phyloP scores from a whole-genome alignment of 495 filamentous ascomycete species.

The Tuber brumale region DNA sequence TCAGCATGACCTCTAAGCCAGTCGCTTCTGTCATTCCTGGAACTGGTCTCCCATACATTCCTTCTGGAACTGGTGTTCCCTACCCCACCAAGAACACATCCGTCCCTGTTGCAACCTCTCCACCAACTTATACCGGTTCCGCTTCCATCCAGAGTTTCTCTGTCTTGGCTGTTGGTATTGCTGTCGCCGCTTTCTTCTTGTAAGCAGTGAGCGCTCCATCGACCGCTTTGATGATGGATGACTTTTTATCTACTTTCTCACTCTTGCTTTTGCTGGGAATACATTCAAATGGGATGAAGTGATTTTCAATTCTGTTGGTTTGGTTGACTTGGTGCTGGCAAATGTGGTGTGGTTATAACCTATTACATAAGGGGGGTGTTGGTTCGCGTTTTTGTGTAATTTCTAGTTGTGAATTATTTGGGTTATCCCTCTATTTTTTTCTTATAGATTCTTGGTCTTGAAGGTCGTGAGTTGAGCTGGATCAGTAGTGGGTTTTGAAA shows the following conservation, averaged over 20 bases:
- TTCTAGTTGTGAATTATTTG: slow-evolving; percentile 6
- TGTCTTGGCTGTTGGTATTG: slow-evolving; percentile 32
- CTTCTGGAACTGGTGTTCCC: slow-evolving; percentile 39
- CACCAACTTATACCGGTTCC: slow-evolving; percentile 38
- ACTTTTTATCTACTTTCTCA: slow-evolving; percentile 23
- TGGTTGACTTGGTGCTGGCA: neutral
- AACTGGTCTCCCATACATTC: slow-evolving; percentile 30
- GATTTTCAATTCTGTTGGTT: neutral
- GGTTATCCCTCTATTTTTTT: neutral
- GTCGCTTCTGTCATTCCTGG: slow-evolving; percentile 31
- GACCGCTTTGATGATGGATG: slow-evolving; percentile 42
- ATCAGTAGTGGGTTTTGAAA: neutral
- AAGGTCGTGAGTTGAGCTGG: neutral
- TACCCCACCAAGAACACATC: slow-evolving; percentile 59
- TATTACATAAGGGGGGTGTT: slow-evolving; percentile 3
- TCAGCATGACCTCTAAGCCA: slow-evolving; percentile 13
- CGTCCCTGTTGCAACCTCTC: slow-evolving; percentile 71
- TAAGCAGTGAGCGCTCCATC: slow-evolving; percentile 36
- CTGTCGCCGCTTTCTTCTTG: slow-evolving; percentile 38
- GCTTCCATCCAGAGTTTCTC: slow-evolving; percentile 35
- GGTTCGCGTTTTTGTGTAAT: slow-evolving; percentile 1
- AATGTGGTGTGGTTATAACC: neutral
- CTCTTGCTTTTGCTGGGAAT: neutral
- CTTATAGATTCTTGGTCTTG: neutral
- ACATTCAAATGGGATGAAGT: neutral